Percentiles rank a stretch among this genome's conserved stretches.
phyloP scores from a whole-genome alignment of 176 grass and related monocot genomes.

The Alopecurus myosuroides region DNA sequence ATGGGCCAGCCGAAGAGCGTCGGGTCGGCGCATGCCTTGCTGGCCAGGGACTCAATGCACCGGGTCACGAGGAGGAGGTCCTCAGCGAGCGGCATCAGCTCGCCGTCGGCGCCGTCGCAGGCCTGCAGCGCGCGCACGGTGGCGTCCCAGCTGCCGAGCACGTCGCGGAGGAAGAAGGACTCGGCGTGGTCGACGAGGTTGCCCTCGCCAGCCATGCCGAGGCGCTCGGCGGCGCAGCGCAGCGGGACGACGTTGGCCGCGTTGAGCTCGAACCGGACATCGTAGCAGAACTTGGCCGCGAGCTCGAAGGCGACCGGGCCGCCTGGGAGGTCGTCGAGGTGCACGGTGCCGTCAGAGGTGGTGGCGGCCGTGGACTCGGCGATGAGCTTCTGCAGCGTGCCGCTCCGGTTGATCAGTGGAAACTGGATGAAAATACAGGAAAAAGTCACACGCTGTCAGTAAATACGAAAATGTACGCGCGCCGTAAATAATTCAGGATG shows the following conservation, averaged over 20 bases:
- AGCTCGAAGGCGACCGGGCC: constrained; percentile 51
- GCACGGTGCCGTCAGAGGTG: constrained; percentile 6
- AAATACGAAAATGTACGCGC: no score
- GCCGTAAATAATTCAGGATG: no score
- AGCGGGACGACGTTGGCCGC: constrained; percentile 52
- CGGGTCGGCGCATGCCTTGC: constrained; percentile 65
- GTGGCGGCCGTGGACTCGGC: constrained; percentile 20
- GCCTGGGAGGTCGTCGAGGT: constrained; percentile 62
- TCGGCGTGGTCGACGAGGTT: constrained; percentile 66
- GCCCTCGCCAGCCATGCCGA: constrained; percentile 61
- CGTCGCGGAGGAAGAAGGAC: constrained; percentile 49
- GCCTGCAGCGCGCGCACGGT: constrained; percentile 42
- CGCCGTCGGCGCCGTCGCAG: constrained; percentile 52
- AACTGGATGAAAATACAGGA: constrained; percentile 36
- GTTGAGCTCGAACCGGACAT: constrained; percentile 57
- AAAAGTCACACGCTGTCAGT: background rate
- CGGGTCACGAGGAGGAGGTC: constrained; percentile 52
- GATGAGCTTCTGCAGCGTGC: constrained; percentile 53
- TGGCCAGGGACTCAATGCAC: constrained; percentile 70
- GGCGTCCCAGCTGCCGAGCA: constrained; percentile 55
- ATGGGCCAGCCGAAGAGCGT: constrained; percentile 64
- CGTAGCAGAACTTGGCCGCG: constrained; percentile 74
- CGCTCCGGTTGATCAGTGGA: constrained; percentile 54
- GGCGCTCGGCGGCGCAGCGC: constrained; percentile 57
- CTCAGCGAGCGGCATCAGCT: constrained; percentile 44